Base-by-base conservation (phyloP, 805 yeast species). In the Metschnikowia corniflorae region DNA sequence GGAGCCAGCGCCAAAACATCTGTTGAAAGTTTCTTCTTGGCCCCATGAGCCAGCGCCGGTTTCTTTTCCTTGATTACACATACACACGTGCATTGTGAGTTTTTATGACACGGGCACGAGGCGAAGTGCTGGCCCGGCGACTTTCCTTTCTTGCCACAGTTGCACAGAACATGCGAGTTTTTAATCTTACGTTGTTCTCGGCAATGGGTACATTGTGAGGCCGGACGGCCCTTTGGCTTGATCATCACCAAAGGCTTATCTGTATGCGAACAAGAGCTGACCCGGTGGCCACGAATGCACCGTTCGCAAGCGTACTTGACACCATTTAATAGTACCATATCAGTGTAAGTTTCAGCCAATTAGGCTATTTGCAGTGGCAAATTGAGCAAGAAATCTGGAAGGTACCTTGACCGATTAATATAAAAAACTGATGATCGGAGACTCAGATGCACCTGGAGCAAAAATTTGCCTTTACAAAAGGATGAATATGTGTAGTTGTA, bases 221-320 rank as follows among this genome's bases (percentile, higher is more conserved):
- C 80, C 1, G 98, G 98, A 39, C 98, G 71, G 3, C 98, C 98
- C 57, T 93, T 93, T 13, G 95, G 96, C 56, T 93, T 93, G 58
- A 93, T 91, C 85, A 83, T 83, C 57, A 85, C 82, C 49, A 93
- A 66, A 4, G 95, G 94, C 54, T 86, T 86, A 49, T 93, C 96
- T 0, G 89, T 78, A 58, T 93, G 98, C 29, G 82, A 80, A 61
- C 98, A 93, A 2, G 95, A 79, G 1, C 96, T 85, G 30, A 91
- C 98, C 36, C 98, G 70, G 56, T 93, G 98, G 29, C 98, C 98
- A 43, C 98, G 73, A 32, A 93, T 89, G 61, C 98, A 91, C 42
- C 96, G 69, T 50, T 88, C 95, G 60, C 98, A 91, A 41, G 98
- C 97, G 61, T 88, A 91, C 57, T 93, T 91, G 47, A 86, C 82